Evolutionary conservation across 805 yeast genomes (phyloP), one percentile per base, ranked within the genome.

Genomic region (Starmerella stigmatis): DNA sequence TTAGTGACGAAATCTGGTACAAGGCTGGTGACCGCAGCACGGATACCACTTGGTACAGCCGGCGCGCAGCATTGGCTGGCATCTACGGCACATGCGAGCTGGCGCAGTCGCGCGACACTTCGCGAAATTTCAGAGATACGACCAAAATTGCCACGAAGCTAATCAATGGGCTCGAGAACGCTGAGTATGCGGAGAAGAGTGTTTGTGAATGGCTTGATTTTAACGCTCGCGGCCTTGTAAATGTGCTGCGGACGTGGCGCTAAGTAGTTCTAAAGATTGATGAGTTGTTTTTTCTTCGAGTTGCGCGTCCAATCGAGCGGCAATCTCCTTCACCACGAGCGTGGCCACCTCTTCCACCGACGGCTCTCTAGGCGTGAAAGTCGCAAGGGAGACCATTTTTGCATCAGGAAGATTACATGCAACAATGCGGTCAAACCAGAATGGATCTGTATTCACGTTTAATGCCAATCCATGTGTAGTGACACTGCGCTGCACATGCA

Each of bases 21-120:
- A 77, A 75, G 54, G 78, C 94, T 0, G 92, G 88, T 10, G 96
- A 88, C 59, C 58, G 63, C 43, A 74, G 92, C 17, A 78, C 66
- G 16, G 95, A 86, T 61, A 79, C 82, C 60, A 81, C 85, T 3
- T 89, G 98, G 98, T 89, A 89, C 62, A 69, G 94, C n/a, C 83
- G 86, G 59, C 70, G 98, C 52, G 66, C 81, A 13, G 73, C 82
- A 8, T 60, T 89, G 13, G 73, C 83, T 20, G 70, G 81, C 2
- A 72, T 81, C 2, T 85, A 83, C 61, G 81, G 82, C 2, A 74
- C 80, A 30, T 49, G 60, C 31, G 96, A 89, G 61, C 65, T 85
- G 50, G 85, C 75, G 65, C 81, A 81, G 92, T 67, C 84, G 35
- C 79, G 74, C 54, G 96, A 89, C 61, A 68, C 67, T 19, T 78